Evolutionary conservation across 345 rosid species (phyloP).

Genomic region (Gossypioides kirkii): DNA sequence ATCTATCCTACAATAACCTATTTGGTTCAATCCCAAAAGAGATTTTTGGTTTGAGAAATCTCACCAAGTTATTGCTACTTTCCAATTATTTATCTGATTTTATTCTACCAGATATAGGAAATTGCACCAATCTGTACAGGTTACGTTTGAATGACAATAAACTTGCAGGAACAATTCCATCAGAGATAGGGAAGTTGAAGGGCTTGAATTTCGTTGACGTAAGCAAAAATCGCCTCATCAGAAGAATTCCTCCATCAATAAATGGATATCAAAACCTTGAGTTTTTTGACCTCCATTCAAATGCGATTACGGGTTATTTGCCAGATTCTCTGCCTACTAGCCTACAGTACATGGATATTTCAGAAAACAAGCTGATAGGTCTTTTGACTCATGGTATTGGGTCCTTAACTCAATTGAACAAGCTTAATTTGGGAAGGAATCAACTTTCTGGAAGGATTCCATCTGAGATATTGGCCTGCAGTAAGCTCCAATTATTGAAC

Average conservation of each 20-base stretch:
- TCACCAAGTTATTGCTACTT: no score
- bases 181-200: slow-evolving; percentile 64
- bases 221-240: slow-evolving; percentile 57
- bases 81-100: no score
- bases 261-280: slow-evolving; percentile 58
- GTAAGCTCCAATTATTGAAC: slow-evolving; percentile 63
- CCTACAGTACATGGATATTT: slow-evolving; percentile 62
- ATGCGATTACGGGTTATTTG: slow-evolving; percentile 61
- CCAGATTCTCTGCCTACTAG: slow-evolving; percentile 65
- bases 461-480: slow-evolving; percentile 58
- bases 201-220: slow-evolving; percentile 73
- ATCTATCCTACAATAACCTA: slow-evolving; percentile 74
- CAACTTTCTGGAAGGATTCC: slow-evolving; percentile 65
- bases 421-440: slow-evolving; percentile 69
- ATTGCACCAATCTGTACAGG: no score
- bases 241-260: slow-evolving; percentile 55
- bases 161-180: slow-evolving; percentile 72
- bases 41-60: no score
- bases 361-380: slow-evolving; percentile 69
- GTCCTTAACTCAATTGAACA: slow-evolving; percentile 56
- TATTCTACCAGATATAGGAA: no score
- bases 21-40: slow-evolving; percentile 64
- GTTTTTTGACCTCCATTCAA: slow-evolving; percentile 77
- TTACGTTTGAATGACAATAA: no score
- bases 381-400: slow-evolving; percentile 53